A percentile compares a stretch with the other conserved stretches of the same genome.
phyloP scores from a whole-genome alignment of 371 early-diverging fungal genomes.

The Haplosporangium sp. region DNA sequence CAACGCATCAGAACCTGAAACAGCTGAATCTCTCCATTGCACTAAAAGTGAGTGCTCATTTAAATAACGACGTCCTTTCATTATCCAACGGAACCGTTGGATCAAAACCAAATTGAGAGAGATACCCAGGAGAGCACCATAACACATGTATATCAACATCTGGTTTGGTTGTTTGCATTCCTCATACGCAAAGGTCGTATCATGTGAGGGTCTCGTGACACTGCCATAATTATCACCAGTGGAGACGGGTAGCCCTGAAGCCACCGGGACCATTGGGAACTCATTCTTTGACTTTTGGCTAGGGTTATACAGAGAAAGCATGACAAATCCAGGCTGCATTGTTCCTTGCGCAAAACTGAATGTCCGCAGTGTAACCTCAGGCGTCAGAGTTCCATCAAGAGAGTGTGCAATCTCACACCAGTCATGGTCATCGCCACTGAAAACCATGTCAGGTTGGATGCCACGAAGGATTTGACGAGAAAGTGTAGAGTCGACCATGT shows the following conservation, averaged over 20 bases:
- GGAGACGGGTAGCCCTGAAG: slow-evolving; percentile 4
- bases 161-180: slow-evolving; percentile 41
- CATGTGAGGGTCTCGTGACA: slow-evolving; percentile 2
- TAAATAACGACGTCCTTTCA: neutral
- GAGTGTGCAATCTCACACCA: slow-evolving; percentile 77
- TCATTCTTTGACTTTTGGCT: slow-evolving; percentile 10
- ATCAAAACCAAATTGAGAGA: slow-evolving; percentile 26
- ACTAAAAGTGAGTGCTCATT: slow-evolving; percentile 1
- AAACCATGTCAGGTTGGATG: slow-evolving; percentile 75
- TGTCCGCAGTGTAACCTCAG: slow-evolving; percentile 66
- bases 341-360: slow-evolving; percentile 73
- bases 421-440: slow-evolving; percentile 96
- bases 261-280: slow-evolving; percentile 2
- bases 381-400: slow-evolving; percentile 9
- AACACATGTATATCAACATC: slow-evolving; percentile 27
- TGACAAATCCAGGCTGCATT: slow-evolving; percentile 59
- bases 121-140: slow-evolving; percentile 19
- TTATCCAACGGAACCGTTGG: slow-evolving; percentile 30
- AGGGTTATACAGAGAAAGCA: slow-evolving; percentile 55
- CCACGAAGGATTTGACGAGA: slow-evolving; percentile 68
- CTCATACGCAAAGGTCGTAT: slow-evolving; percentile 30
- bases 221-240: neutral
- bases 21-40: slow-evolving; percentile 10
- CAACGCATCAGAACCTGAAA: neutral
- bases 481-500: slow-evolving; percentile 71